Base-by-base conservation (phyloP, 768 basidiomycete species). In the Cyathus striatus region DNA sequence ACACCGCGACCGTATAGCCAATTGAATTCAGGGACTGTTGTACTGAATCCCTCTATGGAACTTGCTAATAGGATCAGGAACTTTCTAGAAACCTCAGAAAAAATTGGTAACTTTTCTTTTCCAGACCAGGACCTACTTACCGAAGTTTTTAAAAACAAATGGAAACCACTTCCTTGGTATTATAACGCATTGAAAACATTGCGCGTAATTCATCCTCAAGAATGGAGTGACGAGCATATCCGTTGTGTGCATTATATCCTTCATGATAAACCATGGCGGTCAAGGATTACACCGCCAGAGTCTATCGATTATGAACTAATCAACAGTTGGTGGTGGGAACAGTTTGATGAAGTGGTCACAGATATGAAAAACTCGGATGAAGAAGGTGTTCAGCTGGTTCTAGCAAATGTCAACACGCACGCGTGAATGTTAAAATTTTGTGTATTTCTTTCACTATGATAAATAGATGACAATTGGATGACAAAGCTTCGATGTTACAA, bases 181-280 rank as follows among this genome's bases (percentile, higher is more conserved):
- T 94, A 92, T 62, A 99, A 99, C 54, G 93, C 92, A 0, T 71
- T 98, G 49, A 93, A 91, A 65, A 88, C 93, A n/a, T 61, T 91
- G 52, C 75, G 86, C 35, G 55, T 69, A 23, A 71, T 82, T 27
- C 96, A 99, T 62, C 61, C 73, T 26, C 58, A 73, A 24, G 56
- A 91, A 52, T 99, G 95, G 95, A 66, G 76, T 34, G 91, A 96
- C 56, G 79, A 83, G 3, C 85, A 92, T 60, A 81, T 94, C 25
- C 79, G 83, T 45, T 88, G 90, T 56, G 66, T 94, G 17, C 93
- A 95, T 61, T 94, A 90, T 56, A 91, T 94, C 54, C 64, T 92
- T 43, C 59, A 75, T 1, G 88, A 92, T 54, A 95, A 95, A 59
- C 92, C 92, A 10, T 95, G 92, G 92, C 65, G 77, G 24, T 68